These are phyloP conservation scores for Leersia perrieri DNA, from an alignment of 176 grass and related monocot genomes.

Conservation along the genomic window DNA sequence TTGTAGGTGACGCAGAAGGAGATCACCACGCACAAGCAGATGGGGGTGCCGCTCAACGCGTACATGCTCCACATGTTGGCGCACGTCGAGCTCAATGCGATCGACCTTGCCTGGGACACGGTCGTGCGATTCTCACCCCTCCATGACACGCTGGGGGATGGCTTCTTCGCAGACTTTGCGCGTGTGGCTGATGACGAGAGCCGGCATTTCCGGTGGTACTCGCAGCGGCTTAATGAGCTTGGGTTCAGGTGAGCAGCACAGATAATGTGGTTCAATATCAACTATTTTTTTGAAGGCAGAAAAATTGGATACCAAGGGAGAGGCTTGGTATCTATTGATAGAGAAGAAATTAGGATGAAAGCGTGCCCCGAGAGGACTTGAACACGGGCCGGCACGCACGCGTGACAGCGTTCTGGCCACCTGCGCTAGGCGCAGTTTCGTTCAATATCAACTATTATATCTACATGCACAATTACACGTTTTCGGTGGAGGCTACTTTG, in stretches of 20 bases:
- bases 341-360: too few species aligned
- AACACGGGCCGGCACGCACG: too few species aligned
- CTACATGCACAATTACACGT: background rate
- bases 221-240: slow-evolving; percentile 78
- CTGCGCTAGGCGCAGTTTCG: too few species aligned
- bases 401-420: too few species aligned
- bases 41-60: slow-evolving; percentile 76
- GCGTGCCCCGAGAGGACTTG: too few species aligned
- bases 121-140: slow-evolving; percentile 84
- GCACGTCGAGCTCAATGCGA: slow-evolving; percentile 93
- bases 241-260: slow-evolving; percentile 62
- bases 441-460: background rate
- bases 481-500: background rate
- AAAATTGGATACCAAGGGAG: too few species aligned
- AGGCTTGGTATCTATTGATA: too few species aligned
- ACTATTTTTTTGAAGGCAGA: too few species aligned
- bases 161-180: slow-evolving; percentile 79
- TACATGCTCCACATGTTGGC: slow-evolving; percentile 95
- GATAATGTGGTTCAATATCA: background rate
- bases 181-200: slow-evolving; percentile 89
- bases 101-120: slow-evolving; percentile 92
- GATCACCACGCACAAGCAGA: slow-evolving; percentile 72
- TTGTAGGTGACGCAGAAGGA: slow-evolving; percentile 74
- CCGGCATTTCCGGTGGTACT: slow-evolving; percentile 89
- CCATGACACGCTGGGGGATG: slow-evolving; percentile 57